Conservation (phyloP, 495 filamentous ascomycete species). For the Apodospora peruviana region DNA sequence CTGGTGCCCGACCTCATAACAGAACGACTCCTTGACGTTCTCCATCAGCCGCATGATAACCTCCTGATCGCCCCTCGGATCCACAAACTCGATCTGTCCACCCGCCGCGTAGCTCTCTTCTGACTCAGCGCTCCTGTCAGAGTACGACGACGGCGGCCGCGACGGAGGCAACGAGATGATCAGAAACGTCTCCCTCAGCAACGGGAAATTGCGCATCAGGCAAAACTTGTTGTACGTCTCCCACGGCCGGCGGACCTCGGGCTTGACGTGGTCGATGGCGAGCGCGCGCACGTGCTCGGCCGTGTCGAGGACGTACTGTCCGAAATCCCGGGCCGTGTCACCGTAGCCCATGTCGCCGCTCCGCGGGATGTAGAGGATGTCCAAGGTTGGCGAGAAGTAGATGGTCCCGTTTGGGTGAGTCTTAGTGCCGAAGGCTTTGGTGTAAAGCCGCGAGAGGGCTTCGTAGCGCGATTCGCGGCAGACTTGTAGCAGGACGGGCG, state of each 20-base stretch:
- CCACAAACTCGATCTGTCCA: constrained; percentile 29
- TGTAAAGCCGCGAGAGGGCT: constrained; percentile 34
- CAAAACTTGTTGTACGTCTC: constrained; percentile 48
- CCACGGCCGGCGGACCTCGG: constrained; percentile 44
- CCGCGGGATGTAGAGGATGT: constrained; percentile 46
- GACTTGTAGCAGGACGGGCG: constrained; percentile 35
- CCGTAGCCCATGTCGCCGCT: constrained; percentile 43
- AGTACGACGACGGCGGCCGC: background rate
- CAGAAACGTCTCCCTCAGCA: constrained; percentile 29
- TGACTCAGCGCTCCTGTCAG: no score
- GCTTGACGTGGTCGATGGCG: constrained; percentile 44
- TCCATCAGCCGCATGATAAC: constrained; percentile 32
- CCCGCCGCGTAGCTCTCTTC: constrained; percentile 3
- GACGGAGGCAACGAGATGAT: background rate
- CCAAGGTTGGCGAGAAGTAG: constrained; percentile 40
- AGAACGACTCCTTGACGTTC: constrained; percentile 35
- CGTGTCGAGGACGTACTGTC: constrained; percentile 17
- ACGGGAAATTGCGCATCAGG: constrained; percentile 37
- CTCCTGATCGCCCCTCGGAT: constrained; percentile 26
- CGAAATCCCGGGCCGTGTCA: constrained; percentile 37
- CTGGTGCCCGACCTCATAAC: constrained; percentile 31
- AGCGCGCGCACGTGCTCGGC: constrained; percentile 27
- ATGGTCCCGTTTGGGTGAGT: constrained; percentile 22
- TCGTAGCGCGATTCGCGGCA: constrained; percentile 42
- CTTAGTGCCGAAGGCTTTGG: constrained; percentile 34